Evolutionary conservation across 768 basidiomycete species (phyloP), one percentile per base, ranked within the genome.

Genomic region (Chalciporus pseudorubinellus): DNA sequence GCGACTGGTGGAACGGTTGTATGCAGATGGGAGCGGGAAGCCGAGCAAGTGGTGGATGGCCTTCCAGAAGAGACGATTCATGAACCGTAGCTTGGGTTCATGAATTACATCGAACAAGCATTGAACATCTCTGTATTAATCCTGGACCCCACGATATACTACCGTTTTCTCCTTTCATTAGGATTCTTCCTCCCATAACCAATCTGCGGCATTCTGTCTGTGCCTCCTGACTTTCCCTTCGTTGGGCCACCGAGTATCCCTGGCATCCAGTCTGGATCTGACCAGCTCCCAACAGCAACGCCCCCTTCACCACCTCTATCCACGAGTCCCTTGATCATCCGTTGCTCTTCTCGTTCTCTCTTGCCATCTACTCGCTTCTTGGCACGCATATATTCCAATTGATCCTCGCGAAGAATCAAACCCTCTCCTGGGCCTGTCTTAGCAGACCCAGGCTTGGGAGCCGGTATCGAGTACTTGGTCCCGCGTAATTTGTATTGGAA

Each of bases 11-110:
- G 93, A 95, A 63, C 78, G 84, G 46, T 74, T 99, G 44, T 99
- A 99, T 68, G 91, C 86, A 34, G 92, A 95, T 67, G 94, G 94
- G 6, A 87, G 89, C 4, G 87, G 87, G 51, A 95, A 91, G 68
- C 95, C 97, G 6, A 97, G 89, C 78, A 99, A 99, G 71, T 99
- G 97, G 97, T 99, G 97, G 97, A 95, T 98, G 92, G 89, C 91
- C 19, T 99, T 98, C 84, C 93, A 95, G 72, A 98, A 97, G 81
- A 82, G 95, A 66, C 83, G 91, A 21, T 93, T 93, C 81, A 93
- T 93, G 91, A 91, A 92, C 74, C 85, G 91, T 66, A 92, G 89
- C 69, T 69, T 92, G 67, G 85, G 83, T 52, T 79, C 80, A 64
- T 88, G 77, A 72, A 56, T 44, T 34, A 4, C 21, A 31, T 18